Percentiles rank a stretch among this genome's conserved stretches.
phyloP scores from a whole-genome alignment of 352 stramenopile species.

The Thalassiosira mediterranea region DNA sequence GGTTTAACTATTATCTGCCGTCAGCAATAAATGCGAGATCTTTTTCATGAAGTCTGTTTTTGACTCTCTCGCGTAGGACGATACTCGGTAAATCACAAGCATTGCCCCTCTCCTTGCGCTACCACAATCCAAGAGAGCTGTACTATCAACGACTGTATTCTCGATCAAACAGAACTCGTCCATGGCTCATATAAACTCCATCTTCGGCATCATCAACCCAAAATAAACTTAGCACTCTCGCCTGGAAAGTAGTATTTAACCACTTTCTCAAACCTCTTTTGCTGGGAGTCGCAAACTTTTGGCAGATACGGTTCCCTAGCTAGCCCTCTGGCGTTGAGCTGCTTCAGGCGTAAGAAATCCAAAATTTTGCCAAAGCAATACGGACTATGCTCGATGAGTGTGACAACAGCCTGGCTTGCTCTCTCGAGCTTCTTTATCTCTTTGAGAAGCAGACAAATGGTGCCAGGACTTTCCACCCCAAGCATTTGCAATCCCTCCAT shows the following conservation, averaged over 20 bases:
- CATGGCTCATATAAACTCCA: too few relatives aligned
- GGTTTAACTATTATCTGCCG: too few relatives aligned
- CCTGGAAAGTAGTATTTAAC: slow-evolving; percentile 53
- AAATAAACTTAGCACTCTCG: background rate
- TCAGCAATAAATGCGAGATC: too few relatives aligned
- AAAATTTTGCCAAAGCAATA: slow-evolving; percentile 44
- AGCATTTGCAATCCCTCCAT: slow-evolving; percentile 11
- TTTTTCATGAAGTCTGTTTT: too few relatives aligned
- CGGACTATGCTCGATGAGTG: slow-evolving; percentile 29
- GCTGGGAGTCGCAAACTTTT: slow-evolving; percentile 21
- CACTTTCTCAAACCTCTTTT: slow-evolving; percentile 47
- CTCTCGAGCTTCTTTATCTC: slow-evolving; percentile 21
- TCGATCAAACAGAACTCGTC: too few relatives aligned
- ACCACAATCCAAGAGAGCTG: too few relatives aligned
- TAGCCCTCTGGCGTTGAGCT: background rate
- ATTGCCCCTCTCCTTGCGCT: too few relatives aligned
- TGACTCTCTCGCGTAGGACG: too few relatives aligned
- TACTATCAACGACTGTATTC: too few relatives aligned
- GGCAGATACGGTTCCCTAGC: slow-evolving; percentile 8
- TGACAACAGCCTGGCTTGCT: slow-evolving; percentile 10
- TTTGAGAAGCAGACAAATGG: slow-evolving; percentile 10
- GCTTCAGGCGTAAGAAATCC: slow-evolving; percentile 13
- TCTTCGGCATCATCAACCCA: too few relatives aligned
- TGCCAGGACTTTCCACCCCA: slow-evolving; percentile 11
- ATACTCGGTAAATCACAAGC: too few relatives aligned